Evolutionary conservation across 352 stramenopile genomes (phyloP).

Genomic region (Phytophthora lateralis): DNA sequence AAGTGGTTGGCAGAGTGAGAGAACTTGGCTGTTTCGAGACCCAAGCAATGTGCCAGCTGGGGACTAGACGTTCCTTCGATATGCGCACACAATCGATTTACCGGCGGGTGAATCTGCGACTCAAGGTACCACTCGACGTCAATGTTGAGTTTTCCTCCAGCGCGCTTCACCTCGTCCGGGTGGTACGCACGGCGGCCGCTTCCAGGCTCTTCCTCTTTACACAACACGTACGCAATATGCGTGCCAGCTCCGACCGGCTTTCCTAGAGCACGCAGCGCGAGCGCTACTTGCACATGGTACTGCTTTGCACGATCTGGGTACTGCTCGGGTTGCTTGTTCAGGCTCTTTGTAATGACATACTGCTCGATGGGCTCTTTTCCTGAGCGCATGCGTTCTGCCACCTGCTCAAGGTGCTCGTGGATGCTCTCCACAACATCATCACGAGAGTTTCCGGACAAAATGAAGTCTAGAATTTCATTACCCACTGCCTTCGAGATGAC

Average conservation of each 20-base stretch:
- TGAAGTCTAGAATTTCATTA: slow-evolving; percentile 96
- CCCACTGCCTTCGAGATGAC: slow-evolving; percentile 98
- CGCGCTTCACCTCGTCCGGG: slow-evolving; percentile 82
- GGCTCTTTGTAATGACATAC: slow-evolving; percentile 99
- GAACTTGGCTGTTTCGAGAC: slow-evolving; percentile 96
- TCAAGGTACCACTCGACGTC: slow-evolving; percentile 98
- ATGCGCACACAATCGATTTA: slow-evolving; percentile 98
- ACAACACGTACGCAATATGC: slow-evolving; percentile 99
- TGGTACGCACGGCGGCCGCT: slow-evolving; percentile 83
- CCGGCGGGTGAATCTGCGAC: slow-evolving; percentile 96
- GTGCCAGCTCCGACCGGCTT: slow-evolving; percentile 98
- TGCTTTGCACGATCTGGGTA: slow-evolving; percentile 97
- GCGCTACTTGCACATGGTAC: slow-evolving; percentile 97
- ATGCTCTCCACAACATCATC: slow-evolving; percentile 97
- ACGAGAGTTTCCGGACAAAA: slow-evolving; percentile 94
- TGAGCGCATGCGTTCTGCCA: slow-evolving; percentile 94
- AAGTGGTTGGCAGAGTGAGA: slow-evolving; percentile 78
- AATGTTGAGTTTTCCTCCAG: slow-evolving; percentile 85
- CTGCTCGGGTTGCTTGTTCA: slow-evolving; percentile 99
- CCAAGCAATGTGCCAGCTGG: slow-evolving; percentile 96
- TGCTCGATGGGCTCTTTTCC: slow-evolving; percentile 95
- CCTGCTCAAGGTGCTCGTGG: slow-evolving; percentile 93
- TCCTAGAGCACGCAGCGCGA: slow-evolving; percentile 94
- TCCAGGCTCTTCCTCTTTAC: slow-evolving; percentile 82
- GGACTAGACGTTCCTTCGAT: slow-evolving; percentile 97